A percentile compares a stretch with the other conserved stretches of the same genome.
phyloP scores from a whole-genome alignment of 495 filamentous ascomycete species.

The Elasticomyces elasticus region DNA sequence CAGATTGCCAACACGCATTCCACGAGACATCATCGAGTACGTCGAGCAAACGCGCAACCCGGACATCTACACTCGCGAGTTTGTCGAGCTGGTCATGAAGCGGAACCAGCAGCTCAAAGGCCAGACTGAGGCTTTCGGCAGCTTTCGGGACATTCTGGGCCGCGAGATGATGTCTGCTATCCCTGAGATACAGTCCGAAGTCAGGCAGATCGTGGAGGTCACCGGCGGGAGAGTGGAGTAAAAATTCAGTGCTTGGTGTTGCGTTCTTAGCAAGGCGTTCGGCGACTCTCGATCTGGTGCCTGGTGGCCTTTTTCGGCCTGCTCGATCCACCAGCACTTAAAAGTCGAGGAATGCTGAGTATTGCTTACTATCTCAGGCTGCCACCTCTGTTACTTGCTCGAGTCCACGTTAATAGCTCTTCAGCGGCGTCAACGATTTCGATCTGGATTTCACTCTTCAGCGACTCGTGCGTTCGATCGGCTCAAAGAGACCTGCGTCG shows the following conservation, averaged over 20 bases:
- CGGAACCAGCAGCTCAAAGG: constrained; percentile 79
- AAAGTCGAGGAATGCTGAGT: no score
- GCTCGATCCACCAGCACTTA: no score
- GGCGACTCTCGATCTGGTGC: no score
- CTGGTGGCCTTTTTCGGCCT: no score
- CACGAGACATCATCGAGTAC: constrained; percentile 86
- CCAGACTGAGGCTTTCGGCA: constrained; percentile 67
- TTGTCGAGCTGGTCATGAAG: constrained; percentile 80
- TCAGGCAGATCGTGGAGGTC: constrained; percentile 48
- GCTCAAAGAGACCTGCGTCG: no score
- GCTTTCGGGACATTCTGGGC: constrained; percentile 73
- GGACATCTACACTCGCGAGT: constrained; percentile 96
- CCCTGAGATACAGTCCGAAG: constrained; percentile 65
- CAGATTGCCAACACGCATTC: constrained; percentile 45
- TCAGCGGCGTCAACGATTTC: no score
- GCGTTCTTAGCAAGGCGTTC: neutral
- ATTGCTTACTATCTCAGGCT: no score
- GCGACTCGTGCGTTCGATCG: no score
- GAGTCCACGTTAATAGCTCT: no score
- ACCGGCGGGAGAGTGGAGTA: constrained; percentile 33
- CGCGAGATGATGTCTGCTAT: constrained; percentile 66
- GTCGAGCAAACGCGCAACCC: constrained; percentile 90
- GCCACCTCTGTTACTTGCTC: no score
- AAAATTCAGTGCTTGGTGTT: neutral
- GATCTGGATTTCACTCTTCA: no score